Evolutionary conservation across 2,329 filamentous ascomycete species (phyloP).

Genomic region (Botrytis fragariae): DNA sequence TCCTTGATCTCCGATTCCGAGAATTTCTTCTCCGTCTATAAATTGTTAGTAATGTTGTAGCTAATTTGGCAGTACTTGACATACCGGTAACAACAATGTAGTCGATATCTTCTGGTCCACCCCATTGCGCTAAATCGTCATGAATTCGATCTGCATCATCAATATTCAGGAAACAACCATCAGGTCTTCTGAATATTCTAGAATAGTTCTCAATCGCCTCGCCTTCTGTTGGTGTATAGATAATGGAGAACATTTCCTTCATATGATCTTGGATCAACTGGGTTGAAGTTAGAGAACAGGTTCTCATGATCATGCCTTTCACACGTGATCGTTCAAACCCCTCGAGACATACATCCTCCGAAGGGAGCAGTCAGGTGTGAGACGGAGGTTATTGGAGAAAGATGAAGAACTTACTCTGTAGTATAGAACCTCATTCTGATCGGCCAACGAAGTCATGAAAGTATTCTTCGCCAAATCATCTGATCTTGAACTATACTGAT

Average conservation of each 20-base stretch:
- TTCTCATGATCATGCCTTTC: background rate
- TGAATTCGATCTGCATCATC: slow-evolving; percentile 64
- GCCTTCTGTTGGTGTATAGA: slow-evolving; percentile 88
- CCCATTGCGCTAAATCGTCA: slow-evolving; percentile 66
- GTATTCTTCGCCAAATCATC: slow-evolving; percentile 80
- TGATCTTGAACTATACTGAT: slow-evolving; percentile 65
- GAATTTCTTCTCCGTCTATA: slow-evolving; percentile 64
- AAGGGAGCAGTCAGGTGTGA: background rate
- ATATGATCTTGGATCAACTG: slow-evolving; percentile 74
- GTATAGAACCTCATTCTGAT: slow-evolving; percentile 82
- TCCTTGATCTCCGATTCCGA: slow-evolving; percentile 88
- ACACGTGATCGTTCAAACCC: background rate
- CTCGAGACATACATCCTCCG: background rate
- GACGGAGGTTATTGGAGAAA: background rate
- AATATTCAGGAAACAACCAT: slow-evolving; percentile 80
- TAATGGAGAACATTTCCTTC: slow-evolving; percentile 85
- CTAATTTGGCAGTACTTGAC: slow-evolving; percentile 43
- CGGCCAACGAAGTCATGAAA: slow-evolving; percentile 79
- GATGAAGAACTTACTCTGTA: slow-evolving; percentile 56
- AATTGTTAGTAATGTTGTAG: slow-evolving; percentile 24
- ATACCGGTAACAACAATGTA: slow-evolving; percentile 83
- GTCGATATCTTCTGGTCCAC: slow-evolving; percentile 71
- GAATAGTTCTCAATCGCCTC: slow-evolving; percentile 87
- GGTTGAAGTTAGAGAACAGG: background rate
- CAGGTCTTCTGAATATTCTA: slow-evolving; percentile 69